Evolutionary conservation across 768 basidiomycete species (phyloP), one percentile per base, ranked within the genome.

Genomic region (Kwoniella botswanensis): DNA sequence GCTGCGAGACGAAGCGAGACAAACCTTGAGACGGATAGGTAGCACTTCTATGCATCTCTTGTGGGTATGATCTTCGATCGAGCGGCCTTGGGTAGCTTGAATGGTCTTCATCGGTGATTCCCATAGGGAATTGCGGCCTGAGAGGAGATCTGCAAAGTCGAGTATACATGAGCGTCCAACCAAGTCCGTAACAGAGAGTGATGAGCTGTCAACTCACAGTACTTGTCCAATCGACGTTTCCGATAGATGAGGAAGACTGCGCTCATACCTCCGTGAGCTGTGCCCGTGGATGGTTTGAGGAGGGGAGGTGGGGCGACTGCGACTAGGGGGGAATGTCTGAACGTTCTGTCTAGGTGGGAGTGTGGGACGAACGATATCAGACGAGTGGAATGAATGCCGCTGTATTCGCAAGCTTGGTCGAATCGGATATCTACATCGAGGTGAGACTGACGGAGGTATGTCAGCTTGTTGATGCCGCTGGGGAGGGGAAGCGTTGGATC

Each of bases 171-270:
- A 59, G 57, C 57, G 35, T 12, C 42, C 15, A 59, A 52, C 17
- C 15, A 15, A 15, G 15, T 59, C 0, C 15, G 41, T 2, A 61
- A 15, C 59, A 44, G 59, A 18, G n/a, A 43, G 15, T 0, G 41
- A 43, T 15, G 29, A 17, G 29, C 57, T 29, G 15, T 59, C 26
- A 21, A 61, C 59, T 61, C 21, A 61, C 59, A 61, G 42, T 13
- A n/a, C 59, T 24, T 61, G 59, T 17, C 59, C 59, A 26, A 61
- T 42, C 12, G 59, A 43, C 4, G 59, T 61, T n/a, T 61, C 59
- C 21, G 59, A 61, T 12, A 61, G n/a, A 61, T 61, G 59, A 43
- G 59, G 59, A 44, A 61, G 42, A 22, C 41, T 61, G 18, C 26
- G 35, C 11, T 61, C 59, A 9, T 29, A 41, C n/a, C 42, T 22